Percentiles rank a stretch among this genome's conserved stretches.
phyloP scores from a whole-genome alignment of 306 rosid genomes.

The Glycine soja region DNA sequence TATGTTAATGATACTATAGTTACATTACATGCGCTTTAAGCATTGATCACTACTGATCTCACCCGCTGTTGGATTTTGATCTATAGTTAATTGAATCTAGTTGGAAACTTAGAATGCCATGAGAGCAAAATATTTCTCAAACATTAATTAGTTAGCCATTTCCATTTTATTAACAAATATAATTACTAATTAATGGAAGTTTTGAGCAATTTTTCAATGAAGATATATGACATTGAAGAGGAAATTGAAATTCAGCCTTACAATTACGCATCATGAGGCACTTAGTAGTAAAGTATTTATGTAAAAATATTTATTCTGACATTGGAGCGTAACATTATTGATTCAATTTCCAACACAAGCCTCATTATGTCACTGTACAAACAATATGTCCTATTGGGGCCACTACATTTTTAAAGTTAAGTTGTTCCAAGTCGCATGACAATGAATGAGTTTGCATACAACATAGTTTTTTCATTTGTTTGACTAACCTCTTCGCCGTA shows the following conservation, averaged over 20 bases:
- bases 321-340: conserved; percentile 52
- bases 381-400: conserved; percentile 50
- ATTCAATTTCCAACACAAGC: conserved; percentile 66
- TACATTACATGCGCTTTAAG: not conserved
- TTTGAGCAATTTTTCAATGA: conserved; percentile 1
- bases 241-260: conserved; percentile 41
- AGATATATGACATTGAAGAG: conserved; percentile 28
- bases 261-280: conserved; percentile 36
- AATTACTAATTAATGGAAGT: not conserved
- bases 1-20: not conserved
- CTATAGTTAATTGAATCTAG: conserved; percentile 7
- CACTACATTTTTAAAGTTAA: conserved; percentile 55
- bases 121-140: not conserved
- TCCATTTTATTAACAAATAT: not conserved
- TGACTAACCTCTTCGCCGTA: conserved; percentile 59
- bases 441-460: conserved; percentile 47
- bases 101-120: not conserved
- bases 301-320: conserved; percentile 48
- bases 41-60: not conserved
- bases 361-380: conserved; percentile 57
- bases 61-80: conserved; percentile 6
- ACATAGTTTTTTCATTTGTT: conserved; percentile 51
- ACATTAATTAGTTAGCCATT: not conserved
- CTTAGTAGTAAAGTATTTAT: conserved; percentile 41
- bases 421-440: conserved; percentile 43